Conservation (phyloP, 768 basidiomycete species). For the Phlegmacium glaucopus region DNA sequence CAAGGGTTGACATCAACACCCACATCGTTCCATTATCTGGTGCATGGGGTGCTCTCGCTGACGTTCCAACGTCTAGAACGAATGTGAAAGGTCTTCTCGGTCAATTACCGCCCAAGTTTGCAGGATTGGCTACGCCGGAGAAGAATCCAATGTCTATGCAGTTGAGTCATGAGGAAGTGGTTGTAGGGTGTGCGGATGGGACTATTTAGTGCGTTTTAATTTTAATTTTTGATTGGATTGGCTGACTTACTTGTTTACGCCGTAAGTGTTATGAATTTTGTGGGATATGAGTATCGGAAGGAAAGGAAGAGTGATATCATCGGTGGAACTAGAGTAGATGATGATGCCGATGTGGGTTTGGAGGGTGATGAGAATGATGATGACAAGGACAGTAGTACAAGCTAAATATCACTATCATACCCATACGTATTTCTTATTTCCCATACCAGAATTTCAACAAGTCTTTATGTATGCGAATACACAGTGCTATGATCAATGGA, state of each 20-base stretch:
- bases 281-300: slow-evolving; percentile 26
- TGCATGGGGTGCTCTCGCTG: slow-evolving; percentile 70
- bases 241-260: background rate
- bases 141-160: slow-evolving; percentile 97
- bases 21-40: slow-evolving; percentile 67
- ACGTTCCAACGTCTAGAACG: slow-evolving; percentile 15
- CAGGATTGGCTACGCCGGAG: slow-evolving; percentile 80
- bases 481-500: too few relatives aligned
- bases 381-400: too few relatives aligned
- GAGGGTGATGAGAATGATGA: too few relatives aligned
- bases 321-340: too few relatives aligned
- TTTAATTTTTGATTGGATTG: background rate
- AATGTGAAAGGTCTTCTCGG: slow-evolving; percentile 60
- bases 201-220: slow-evolving; percentile 74
- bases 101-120: slow-evolving; percentile 61
- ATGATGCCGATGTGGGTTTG: too few relatives aligned
- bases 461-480: too few relatives aligned
- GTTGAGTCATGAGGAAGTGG: slow-evolving; percentile 85
- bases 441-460: too few relatives aligned
- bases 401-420: too few relatives aligned
- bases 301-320: slow-evolving; percentile 2
- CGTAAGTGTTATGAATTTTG: slow-evolving; percentile 29
- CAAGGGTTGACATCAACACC: slow-evolving; percentile 54
- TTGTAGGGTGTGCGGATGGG: slow-evolving; percentile 88
- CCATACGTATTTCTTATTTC: too few relatives aligned